phyloP scores from a whole-genome alignment of 257 asterid genomes.

The Paulownia fortunei region DNA sequence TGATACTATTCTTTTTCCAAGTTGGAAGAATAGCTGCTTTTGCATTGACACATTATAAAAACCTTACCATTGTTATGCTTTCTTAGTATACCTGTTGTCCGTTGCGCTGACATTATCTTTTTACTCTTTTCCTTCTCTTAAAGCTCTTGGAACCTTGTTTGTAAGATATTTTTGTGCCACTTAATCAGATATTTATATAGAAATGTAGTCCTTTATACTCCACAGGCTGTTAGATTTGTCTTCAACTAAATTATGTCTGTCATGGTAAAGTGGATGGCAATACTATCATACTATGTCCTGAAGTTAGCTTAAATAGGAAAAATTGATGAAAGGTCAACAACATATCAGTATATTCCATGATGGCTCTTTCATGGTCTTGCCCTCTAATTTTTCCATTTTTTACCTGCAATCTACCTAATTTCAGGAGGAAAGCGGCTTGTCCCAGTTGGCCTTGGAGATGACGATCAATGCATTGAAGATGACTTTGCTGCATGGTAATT shows the following conservation, averaged over 20 bases:
- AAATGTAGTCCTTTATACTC: background rate
- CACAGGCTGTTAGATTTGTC: background rate
- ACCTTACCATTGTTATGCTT: background rate
- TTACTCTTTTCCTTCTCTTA: background rate
- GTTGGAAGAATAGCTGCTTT: conserved; percentile 3
- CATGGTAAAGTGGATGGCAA: background rate
- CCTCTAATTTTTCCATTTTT: conserved; percentile 20
- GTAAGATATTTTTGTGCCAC: background rate
- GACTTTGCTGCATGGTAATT: conserved; percentile 87
- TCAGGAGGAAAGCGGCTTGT: conserved; percentile 83
- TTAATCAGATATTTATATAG: background rate
- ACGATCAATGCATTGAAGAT: conserved; percentile 98
- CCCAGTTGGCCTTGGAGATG: conserved; percentile 94
- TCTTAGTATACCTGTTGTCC: conserved; percentile 2
- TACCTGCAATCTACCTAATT: conserved; percentile 27
- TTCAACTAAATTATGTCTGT: background rate
- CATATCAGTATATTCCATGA: background rate
- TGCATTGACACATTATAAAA: conserved; percentile 5
- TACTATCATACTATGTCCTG: background rate
- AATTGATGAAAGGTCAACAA: background rate
- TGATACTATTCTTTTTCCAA: conserved; percentile 9
- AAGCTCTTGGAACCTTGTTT: background rate
- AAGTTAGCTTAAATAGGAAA: conserved; percentile 11
- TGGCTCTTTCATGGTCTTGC: conserved; percentile 8
- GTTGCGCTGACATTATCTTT: background rate